These are phyloP conservation scores for Tympanopsis confertula DNA, from an alignment of 2,329 filamentous ascomycete genomes.

Conservation along the genomic window DNA sequence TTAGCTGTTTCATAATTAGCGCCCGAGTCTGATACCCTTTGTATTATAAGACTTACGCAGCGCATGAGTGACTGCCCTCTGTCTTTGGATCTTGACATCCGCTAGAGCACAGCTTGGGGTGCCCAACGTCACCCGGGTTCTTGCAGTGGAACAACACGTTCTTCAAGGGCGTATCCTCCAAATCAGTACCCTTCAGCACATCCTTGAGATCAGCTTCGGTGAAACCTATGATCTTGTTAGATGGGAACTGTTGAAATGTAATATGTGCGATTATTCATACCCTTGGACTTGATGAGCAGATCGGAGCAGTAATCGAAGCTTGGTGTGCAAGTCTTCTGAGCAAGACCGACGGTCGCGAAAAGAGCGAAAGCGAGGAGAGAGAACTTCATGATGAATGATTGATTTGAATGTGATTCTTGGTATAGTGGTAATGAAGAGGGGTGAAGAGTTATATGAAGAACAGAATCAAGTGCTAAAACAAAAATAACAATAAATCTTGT, in stretches of 20 bases:
- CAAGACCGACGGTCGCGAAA: neutral
- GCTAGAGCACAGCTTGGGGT: conserved; percentile 15
- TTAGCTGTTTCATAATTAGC: too few relatives aligned
- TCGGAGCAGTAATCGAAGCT: conserved; percentile 20
- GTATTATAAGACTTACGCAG: too few relatives aligned
- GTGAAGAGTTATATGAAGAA: too few relatives aligned
- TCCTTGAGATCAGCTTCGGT: conserved; percentile 1
- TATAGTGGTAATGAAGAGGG: too few relatives aligned
- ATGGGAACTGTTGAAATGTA: too few relatives aligned
- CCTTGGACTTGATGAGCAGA: conserved; percentile 13
- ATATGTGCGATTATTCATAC: too few relatives aligned
- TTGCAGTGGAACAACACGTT: conserved; percentile 19
- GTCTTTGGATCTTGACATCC: conserved; percentile 11
- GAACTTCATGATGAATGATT: neutral
- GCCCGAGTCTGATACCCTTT: too few relatives aligned
- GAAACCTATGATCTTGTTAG: too few relatives aligned
- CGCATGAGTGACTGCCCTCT: neutral
- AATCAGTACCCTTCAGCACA: conserved; percentile 13
- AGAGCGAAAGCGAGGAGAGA: neutral
- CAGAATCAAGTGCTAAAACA: too few relatives aligned
- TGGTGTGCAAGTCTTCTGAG: conserved; percentile 16
- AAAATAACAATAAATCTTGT: too few relatives aligned
- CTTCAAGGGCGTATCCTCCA: conserved; percentile 12
- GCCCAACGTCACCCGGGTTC: conserved; percentile 17
- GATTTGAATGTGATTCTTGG: neutral